These are phyloP conservation scores for Globisporangium barbulae DNA, from an alignment of 352 stramenopile species.

Conservation along the genomic window DNA sequence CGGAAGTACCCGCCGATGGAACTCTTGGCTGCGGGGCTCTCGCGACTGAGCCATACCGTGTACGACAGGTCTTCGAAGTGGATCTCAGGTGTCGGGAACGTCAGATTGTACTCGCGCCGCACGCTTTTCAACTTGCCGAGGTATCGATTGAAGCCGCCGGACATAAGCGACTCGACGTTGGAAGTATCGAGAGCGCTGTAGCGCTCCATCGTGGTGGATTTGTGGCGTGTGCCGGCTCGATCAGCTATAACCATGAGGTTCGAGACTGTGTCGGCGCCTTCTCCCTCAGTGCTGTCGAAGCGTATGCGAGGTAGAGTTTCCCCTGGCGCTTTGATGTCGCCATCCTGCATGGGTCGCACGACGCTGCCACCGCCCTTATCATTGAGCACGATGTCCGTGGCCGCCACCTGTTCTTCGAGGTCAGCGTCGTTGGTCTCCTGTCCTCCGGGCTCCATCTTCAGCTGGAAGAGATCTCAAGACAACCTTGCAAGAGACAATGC, in stretches of 20 bases:
- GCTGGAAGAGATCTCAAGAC: not conserved
- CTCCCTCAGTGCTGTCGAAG: conserved; percentile 1
- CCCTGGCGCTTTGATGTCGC: not conserved
- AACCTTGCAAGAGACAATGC: not conserved
- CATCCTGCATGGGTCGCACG: not conserved
- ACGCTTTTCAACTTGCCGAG: conserved; percentile 39
- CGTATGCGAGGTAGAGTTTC: conserved; percentile 2
- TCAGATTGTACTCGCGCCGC: conserved; percentile 47
- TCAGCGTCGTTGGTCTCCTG: conserved; percentile 4
- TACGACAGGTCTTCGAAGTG: conserved; percentile 57
- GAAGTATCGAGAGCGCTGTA: conserved; percentile 41
- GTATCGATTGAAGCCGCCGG: conserved; percentile 54
- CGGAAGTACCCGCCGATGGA: conserved; percentile 34
- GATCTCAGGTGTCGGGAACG: conserved; percentile 54
- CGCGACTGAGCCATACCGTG: conserved; percentile 32
- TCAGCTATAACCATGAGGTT: not conserved
- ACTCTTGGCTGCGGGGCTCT: conserved; percentile 27
- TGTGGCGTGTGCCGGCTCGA: not conserved
- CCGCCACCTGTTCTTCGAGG: conserved; percentile 9
- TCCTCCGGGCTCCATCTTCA: not conserved
- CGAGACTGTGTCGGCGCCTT: conserved; percentile 3
- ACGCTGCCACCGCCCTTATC: conserved; percentile 2
- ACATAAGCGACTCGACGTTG: conserved; percentile 54
- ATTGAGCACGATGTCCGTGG: conserved; percentile 8
- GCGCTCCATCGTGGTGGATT: conserved; percentile 22